Conservation (phyloP, 352 stramenopile genomes). For the Phytophthora foliorum region DNA sequence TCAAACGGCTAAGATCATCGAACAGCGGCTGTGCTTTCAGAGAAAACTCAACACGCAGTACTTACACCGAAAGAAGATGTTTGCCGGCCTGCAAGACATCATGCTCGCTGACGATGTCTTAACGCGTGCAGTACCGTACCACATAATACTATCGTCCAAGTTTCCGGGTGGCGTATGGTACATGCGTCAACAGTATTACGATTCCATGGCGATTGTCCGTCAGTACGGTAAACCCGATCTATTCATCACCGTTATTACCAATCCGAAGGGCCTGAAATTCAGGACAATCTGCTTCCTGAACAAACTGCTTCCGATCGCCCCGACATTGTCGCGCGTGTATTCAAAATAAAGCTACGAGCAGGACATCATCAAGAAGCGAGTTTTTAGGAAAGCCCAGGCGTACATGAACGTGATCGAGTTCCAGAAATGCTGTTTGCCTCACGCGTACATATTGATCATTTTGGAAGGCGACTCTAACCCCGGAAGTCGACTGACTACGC, state of each 20-base stretch:
- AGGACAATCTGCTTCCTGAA: constrained; percentile 2
- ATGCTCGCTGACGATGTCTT: constrained; percentile 3
- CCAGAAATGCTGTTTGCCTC: constrained; percentile 55
- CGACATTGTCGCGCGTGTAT: constrained; percentile 28
- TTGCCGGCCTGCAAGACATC: constrained; percentile 1
- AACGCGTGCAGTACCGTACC: not conserved
- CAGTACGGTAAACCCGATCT: constrained; percentile 49
- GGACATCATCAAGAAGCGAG: constrained; percentile 39
- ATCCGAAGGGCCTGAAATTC: constrained; percentile 51
- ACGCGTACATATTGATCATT: constrained; percentile 59
- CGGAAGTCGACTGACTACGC: constrained; percentile 10
- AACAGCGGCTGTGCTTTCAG: constrained; percentile 2
- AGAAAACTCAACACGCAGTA: not conserved
- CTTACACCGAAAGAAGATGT: not conserved
- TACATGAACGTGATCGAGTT: constrained; percentile 53
- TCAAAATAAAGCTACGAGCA: constrained; percentile 31
- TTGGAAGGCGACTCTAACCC: constrained; percentile 36
- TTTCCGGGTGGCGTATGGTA: not conserved
- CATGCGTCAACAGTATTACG: constrained; percentile 42
- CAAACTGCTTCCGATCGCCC: constrained; percentile 26
- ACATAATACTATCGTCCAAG: not conserved
- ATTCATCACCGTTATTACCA: constrained; percentile 63
- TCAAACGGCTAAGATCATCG: constrained; percentile 2
- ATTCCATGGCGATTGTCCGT: constrained; percentile 52
- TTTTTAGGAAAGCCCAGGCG: constrained; percentile 20